Conservation (phyloP, 2,329 filamentous ascomycete genomes). For the Fusarium anguioides region DNA sequence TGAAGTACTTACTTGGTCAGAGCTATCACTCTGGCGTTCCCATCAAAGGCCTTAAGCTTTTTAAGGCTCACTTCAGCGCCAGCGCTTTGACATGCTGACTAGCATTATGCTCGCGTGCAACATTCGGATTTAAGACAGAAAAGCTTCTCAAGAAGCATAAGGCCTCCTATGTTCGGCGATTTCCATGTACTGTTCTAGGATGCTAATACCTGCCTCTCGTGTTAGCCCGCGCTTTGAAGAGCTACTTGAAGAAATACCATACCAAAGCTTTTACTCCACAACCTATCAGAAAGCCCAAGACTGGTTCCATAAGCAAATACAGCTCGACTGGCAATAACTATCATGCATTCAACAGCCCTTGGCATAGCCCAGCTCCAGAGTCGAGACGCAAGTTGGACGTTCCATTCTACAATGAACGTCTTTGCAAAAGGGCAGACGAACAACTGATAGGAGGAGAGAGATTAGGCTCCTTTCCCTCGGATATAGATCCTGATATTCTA, state of each 20-base stretch:
- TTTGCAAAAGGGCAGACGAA: too few relatives aligned
- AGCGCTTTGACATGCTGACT: slow-evolving; percentile 15
- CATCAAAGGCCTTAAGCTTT: neutral
- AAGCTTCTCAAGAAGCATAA: slow-evolving; percentile 1
- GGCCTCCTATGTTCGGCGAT: slow-evolving; percentile 8
- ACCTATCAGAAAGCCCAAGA: neutral
- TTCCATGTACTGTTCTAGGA: neutral
- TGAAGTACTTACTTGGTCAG: neutral
- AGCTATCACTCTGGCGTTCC: neutral
- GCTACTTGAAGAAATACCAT: slow-evolving; percentile 4
- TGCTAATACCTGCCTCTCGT: neutral
- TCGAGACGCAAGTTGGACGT: too few relatives aligned
- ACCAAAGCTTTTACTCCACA: neutral
- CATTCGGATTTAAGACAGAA: slow-evolving; percentile 1
- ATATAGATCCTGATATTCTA: too few relatives aligned
- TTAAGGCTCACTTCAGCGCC: slow-evolving; percentile 8
- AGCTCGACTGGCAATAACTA: too few relatives aligned
- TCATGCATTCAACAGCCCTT: too few relatives aligned
- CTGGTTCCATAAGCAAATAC: too few relatives aligned
- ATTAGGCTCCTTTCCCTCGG: too few relatives aligned
- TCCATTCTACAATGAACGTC: too few relatives aligned
- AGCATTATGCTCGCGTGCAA: neutral
- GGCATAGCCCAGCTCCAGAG: too few relatives aligned
- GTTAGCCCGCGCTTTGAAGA: neutral
- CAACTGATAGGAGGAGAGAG: too few relatives aligned